A percentile compares a stretch with the other conserved stretches of the same genome.
Evolutionary conservation across 2,329 filamentous ascomycete species (phyloP).

Genomic region (Pseudogymnoascus sp.): DNA sequence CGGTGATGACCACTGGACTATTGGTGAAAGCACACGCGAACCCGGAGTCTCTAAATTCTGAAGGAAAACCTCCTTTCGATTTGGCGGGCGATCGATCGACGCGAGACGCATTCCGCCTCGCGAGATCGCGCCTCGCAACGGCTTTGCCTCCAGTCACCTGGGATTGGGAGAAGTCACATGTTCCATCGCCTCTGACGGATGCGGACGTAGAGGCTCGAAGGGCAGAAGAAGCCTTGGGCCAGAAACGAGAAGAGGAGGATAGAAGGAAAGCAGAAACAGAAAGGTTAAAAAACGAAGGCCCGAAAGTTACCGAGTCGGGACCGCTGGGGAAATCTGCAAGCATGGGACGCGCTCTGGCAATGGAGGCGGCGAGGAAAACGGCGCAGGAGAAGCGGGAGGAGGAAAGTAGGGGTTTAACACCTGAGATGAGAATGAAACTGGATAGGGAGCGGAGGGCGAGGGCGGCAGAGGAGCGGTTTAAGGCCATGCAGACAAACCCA

Average conservation of each 20-base stretch:
- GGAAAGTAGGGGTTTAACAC: constrained; percentile 73
- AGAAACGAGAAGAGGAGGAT: constrained; percentile 58
- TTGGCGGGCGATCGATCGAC: constrained; percentile 78
- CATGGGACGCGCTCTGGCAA: constrained; percentile 41
- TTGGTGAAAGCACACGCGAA: constrained; percentile 67
- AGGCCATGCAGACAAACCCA: constrained; percentile 46
- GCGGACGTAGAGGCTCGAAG: constrained; percentile 62
- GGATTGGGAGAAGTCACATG: constrained; percentile 67
- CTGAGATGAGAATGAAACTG: constrained; percentile 74
- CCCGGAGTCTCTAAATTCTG: constrained; percentile 59
- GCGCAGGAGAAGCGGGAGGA: constrained; percentile 75
- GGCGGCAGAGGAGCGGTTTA: constrained; percentile 82
- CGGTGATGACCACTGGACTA: constrained; percentile 68
- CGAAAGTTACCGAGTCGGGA: constrained; percentile 39
- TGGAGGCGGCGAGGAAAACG: constrained; percentile 59
- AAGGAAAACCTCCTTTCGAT: constrained; percentile 81
- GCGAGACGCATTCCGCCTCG: constrained; percentile 83
- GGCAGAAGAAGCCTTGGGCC: constrained; percentile 60
- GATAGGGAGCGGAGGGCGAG: constrained; percentile 85
- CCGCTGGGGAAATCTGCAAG: constrained; percentile 32
- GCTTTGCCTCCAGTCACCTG: constrained; percentile 38
- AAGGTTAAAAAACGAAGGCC: constrained; percentile 58
- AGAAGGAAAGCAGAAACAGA: constrained; percentile 67
- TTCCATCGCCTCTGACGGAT: constrained; percentile 63
- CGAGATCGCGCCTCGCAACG: constrained; percentile 74